Base-by-base conservation (phyloP, 2,329 filamentous ascomycete species). In the Talaromyces sp. region DNA sequence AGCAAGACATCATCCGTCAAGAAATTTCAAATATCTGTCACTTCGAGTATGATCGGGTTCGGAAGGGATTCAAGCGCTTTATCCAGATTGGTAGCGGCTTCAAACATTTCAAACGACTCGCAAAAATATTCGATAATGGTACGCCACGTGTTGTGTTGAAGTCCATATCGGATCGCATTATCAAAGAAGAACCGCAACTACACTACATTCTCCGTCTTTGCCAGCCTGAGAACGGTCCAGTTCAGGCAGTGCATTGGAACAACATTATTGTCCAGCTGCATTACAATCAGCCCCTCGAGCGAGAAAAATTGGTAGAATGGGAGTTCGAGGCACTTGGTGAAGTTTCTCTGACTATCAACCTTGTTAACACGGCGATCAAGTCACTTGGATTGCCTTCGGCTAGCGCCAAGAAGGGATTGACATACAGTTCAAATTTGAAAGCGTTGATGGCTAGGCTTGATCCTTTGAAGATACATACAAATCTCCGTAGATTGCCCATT, bases 141-240 rank as follows among this genome's bases (percentile, higher is more conserved):
- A 75, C 76, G 0, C 68, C 76, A 1, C 77, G 75, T 0, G 70
- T 83, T 0, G 66, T 66, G 1, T 72, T 83, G 66, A 84, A 81
- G 50, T 73, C 70, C 16, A 78, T 80, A 1, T 78, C 79, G 0
- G 78, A 81, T 1, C 68, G 73, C 1, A 67, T 84, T 2, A 77
- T 74, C 0, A 67, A 72, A 10, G 69, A 72, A 0, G 68, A 83
- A 27, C 75, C 79, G 1, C 78, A 81, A 35, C 70, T 83, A 3
- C 74, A 81, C 62, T 81, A 79, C 66, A 68, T 84, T 22, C 70
- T 84, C 6, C 78, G 76, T 2, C 78, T 84, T 1, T 84, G 81
- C 59, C 76, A 81, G 7, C 60, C 71, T 0, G 74, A 78, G 0
- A 78, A 73, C 0, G 78, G 69, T 6, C 72, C 76, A 8, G 24